Percentiles rank a stretch among this genome's conserved stretches.
These are phyloP conservation scores for Citrus hindsii DNA, from an alignment of 345 rosid species.

Conservation along the genomic window DNA sequence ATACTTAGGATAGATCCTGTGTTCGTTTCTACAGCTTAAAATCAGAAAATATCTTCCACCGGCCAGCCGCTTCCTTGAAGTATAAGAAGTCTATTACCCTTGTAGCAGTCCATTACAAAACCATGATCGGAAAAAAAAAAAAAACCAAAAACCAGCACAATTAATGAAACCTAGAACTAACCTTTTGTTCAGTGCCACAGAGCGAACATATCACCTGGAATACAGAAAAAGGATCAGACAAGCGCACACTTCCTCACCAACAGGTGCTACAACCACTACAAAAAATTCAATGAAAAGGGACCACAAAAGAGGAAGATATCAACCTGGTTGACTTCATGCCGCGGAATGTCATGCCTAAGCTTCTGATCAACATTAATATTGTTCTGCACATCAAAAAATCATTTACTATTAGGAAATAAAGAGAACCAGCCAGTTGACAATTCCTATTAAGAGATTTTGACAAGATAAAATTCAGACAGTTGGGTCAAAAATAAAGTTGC, in stretches of 20 bases:
- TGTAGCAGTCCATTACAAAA: neutral
- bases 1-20: neutral
- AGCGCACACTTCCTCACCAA: constrained; percentile 1
- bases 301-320: neutral
- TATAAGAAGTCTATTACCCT: neutral
- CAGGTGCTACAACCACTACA: neutral
- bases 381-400: constrained; percentile 44
- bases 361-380: constrained; percentile 52
- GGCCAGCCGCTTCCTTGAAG: neutral
- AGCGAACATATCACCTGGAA: constrained; percentile 70
- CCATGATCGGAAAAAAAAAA: neutral
- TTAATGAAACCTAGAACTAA: constrained; percentile 22
- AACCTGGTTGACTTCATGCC: constrained; percentile 69
- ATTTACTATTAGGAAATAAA: neutral
- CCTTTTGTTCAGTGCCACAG: constrained; percentile 89
- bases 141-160: neutral
- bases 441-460: neutral
- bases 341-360: constrained; percentile 75
- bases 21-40: neutral
- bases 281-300: neutral
- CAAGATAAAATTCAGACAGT: neutral
- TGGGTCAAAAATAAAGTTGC: neutral
- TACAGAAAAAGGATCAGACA: neutral
- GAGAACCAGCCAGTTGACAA: neutral
- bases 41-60: neutral